Base-by-base conservation (phyloP, 805 yeast species). In the Helenozyma rhizophorensis region DNA sequence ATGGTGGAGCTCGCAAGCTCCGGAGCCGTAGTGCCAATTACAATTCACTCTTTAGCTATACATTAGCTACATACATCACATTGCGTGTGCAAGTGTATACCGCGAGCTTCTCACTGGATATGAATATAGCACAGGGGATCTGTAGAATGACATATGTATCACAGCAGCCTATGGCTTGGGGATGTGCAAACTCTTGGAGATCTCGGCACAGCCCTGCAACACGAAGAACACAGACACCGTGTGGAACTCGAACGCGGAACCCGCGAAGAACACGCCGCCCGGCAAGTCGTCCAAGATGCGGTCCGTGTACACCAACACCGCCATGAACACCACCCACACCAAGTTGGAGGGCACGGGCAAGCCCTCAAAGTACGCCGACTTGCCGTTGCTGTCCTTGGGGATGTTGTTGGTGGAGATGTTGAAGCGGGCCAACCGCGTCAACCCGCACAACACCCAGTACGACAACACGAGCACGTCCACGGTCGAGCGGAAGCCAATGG, bases 331-430 rank as follows among this genome's bases (percentile, higher is more conserved):
- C 12, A 93, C 96, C 56, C 90, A 70, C 30, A 73, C 64, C 45
- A 93, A 68, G 23, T 94, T 80, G 2, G 95, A 78, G 35, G 98
- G 98, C 45, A 93, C 88, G 9, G 98, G 98, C 33, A 93, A 74
- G 3, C 98, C 98, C 66, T 93, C 98, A 58, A 93, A 93, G 63
- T 79, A 90, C 54, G 83, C 80, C 21, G 93, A 76, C 63, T 89
- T 89, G 13, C 98, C 98, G 13, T 72, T 59, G 34, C 73, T 65
- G 57, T 89, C 97, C 62, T 90, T 90, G 31, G 98, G 97, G 37
- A 93, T 75, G 40, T 86, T 84, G 30, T 89, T 82, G 6, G 93
- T 95, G 1, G 97, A 86, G 33, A 93, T 95, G 52, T 93, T 93
- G 63, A 88, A 93, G 56, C 98, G 75, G 6, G 98, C 98, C 48